Base-by-base conservation (phyloP, 169 alveolate genomes). In the Toxoplasma gondii region DNA sequence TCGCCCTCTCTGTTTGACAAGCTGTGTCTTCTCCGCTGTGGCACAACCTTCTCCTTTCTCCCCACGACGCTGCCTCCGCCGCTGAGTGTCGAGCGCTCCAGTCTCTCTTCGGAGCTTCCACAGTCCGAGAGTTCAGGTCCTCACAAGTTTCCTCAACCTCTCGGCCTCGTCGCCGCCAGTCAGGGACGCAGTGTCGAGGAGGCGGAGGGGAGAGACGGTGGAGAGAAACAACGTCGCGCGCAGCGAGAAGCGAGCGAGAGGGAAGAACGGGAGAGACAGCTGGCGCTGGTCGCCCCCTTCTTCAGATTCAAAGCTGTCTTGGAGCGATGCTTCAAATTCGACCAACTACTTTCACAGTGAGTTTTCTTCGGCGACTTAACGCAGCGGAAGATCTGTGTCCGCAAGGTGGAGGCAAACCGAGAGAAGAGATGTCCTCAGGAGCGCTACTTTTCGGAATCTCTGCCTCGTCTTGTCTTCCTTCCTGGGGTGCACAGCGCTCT, bases 251-350 rank as follows among this genome's bases (percentile, higher is more conserved):
- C 74, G 74, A 64, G 22, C 34, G 12, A 64, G n/a, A 27, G n/a
- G 5, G 74, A 64, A 64, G 74, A 64, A 22, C 91, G 87, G 36
- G 88, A 34, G 49, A n/a, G 19, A 90, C 92, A 58, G 92, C 67
- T 36, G 81, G 92, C 88, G n/a, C 67, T 39, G 7, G 92, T 58
- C 44, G 88, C 90, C 24, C 90, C 90, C 64, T 82, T 82, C 90
- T 82, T 82, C 38, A 41, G 90, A 7, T 82, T 82, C 41, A 82
- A 82, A 82, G 90, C 90, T 39, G 67, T 82, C 34, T 39, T 82
- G 17, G 67, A 82, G 10, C 27, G 64, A 4, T 31, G 4, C 67
- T 44, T 82, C 34, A 38, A 43, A 29, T 0, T 82, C 53, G 90
- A 82, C 67, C 39, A 82, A 43, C 36, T 82, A 10, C 67, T 82